Evolutionary conservation across 108 stramenopile species (phyloP), one percentile per base, ranked within the genome.

Genomic region (Nitzschia sp.): DNA sequence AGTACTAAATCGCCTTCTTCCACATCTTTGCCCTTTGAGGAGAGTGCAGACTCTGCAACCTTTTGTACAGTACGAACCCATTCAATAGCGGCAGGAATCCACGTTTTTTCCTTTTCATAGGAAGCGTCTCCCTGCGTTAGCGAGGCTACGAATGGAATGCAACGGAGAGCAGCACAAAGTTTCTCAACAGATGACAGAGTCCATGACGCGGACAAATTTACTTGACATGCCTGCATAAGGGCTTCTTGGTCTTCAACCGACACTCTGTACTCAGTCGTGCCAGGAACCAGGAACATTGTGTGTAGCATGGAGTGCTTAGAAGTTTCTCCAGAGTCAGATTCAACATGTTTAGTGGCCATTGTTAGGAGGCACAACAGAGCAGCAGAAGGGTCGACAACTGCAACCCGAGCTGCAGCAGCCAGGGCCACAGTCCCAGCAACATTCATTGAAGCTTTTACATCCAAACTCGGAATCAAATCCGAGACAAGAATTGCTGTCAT

Each of bases 381-480:
- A 42, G 61, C 51, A 51, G 70, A 68, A 6, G 37, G 34, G 34
- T 76, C 65, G 19, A 72, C 51, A 21, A 69, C 58, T 9, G 57
- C 15, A 15, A 67, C 42, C 1, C 42, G 54, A 40, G 81, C 76
- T 10, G 78, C 73, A 26, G 85, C 81, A 51, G 51, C 53, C 40
- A 88, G 67, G 57, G 85, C 58, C 9, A 67, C 65, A 17, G 83
- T 77, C 12, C 76, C 70, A 8, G 83, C 65, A 46, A 65, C 63
- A 15, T 52, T 51, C 17, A 73, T 72, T 12, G 70, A 67, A 2
- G 44, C 53, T 37, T 67, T 63, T 22, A 76, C 63, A 21, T 73
- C 52, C 24, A 88, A 67, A 39, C 73, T 43, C 8, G 85, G 83
- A 17, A 89, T 65, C 34, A 89, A 62, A 46, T 85, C 72, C 54